Evolutionary conservation across 2,329 filamentous ascomycete genomes (phyloP).

Genomic region (Nothophoma quercina): DNA sequence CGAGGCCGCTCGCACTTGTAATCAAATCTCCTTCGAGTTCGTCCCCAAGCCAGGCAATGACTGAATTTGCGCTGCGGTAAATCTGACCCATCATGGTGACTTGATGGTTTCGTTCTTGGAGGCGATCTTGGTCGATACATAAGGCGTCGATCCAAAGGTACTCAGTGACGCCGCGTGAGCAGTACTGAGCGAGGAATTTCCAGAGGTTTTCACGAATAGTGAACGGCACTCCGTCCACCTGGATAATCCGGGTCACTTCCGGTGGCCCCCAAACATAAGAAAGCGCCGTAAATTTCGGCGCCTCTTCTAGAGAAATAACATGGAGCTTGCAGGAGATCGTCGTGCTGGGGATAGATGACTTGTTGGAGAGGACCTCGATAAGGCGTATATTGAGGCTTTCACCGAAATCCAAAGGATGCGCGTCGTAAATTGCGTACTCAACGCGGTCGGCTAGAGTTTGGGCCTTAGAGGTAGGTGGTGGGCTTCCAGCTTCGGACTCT

Average conservation of each 20-base stretch:
- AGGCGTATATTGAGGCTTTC: not conserved
- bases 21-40: too few relatives aligned
- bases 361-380: not conserved
- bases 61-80: constrained; percentile 2
- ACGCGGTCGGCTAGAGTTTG: too few relatives aligned
- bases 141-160: not conserved
- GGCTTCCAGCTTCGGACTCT: too few relatives aligned
- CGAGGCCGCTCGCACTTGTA: too few relatives aligned
- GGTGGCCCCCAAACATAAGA: constrained; percentile 39
- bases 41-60: constrained; percentile 28
- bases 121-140: not conserved
- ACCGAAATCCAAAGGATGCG: not conserved
- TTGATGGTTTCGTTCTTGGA: constrained; percentile 17
- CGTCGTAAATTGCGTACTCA: too few relatives aligned
- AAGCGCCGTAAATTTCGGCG: constrained; percentile 38
- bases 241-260: constrained; percentile 24
- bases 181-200: not conserved
- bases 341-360: too few relatives aligned
- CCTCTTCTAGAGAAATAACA: not conserved
- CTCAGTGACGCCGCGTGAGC: too few relatives aligned
- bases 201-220: not conserved
- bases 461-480: too few relatives aligned
- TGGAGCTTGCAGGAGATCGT: not conserved
- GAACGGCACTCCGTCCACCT: constrained; percentile 3
- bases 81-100: constrained; percentile 23